Evolutionary conservation across 129 eudicot species (phyloP).

Genomic region (Smallanthus sonchifolius): DNA sequence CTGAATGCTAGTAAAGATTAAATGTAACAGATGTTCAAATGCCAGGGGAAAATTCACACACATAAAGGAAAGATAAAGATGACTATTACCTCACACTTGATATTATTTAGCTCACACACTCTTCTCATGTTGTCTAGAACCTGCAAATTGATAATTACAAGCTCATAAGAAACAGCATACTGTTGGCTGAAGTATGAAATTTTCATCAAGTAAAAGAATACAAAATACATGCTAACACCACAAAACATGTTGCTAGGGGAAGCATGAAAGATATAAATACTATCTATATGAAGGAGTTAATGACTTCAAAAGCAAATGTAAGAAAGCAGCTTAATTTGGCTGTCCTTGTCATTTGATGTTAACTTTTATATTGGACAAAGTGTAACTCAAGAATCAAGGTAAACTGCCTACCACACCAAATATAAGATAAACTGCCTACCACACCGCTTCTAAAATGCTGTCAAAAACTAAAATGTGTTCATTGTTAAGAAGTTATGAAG

Average conservation of each 20-base stretch:
- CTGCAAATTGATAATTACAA: slow-evolving; percentile 39
- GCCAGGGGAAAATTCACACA: background rate
- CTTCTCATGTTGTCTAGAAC: slow-evolving; percentile 78
- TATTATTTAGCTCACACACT: slow-evolving; percentile 52
- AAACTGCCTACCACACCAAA: background rate
- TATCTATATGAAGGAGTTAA: background rate
- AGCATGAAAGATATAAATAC: slow-evolving; percentile 1
- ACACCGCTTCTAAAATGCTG: background rate
- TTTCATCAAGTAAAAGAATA: background rate
- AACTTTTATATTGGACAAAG: background rate
- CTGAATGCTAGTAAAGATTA: slow-evolving; percentile 1
- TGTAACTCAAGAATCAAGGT: background rate
- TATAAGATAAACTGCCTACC: background rate
- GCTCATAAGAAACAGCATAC: slow-evolving; percentile 12
- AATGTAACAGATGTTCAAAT: background rate
- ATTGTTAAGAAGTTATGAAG: background rate
- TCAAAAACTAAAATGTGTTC: background rate
- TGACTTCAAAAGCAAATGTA: background rate
- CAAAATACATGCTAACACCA: slow-evolving; percentile 4
- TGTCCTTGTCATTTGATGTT: background rate
- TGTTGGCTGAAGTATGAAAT: background rate
- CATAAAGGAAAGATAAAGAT: background rate
- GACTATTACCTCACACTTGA: slow-evolving; percentile 63
- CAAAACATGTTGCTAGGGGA: slow-evolving; percentile 3
- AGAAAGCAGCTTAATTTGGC: background rate